Conservation (phyloP, 1,284 basidiomycete genomes). For the Cronartium quercuum region DNA sequence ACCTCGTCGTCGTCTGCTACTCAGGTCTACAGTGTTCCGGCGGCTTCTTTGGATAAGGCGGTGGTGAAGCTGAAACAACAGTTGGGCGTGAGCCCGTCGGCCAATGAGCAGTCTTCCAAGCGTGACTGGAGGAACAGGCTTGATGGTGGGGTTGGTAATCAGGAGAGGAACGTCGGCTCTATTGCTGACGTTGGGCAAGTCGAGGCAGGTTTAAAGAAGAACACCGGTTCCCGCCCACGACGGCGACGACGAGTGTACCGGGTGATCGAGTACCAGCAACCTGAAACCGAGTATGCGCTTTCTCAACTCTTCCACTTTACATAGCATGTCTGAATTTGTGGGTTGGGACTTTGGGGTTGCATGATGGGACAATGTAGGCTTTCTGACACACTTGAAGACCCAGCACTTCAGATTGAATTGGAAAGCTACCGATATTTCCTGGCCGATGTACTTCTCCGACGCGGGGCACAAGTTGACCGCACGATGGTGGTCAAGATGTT, state of each 20-base stretch:
- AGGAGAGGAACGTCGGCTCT: not conserved
- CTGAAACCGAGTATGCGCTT: not conserved
- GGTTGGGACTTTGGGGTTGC: too few relatives aligned
- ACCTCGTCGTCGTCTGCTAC: not conserved
- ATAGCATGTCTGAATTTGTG: not conserved
- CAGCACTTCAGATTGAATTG: slow-evolving; percentile 3
- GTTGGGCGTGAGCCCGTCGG: slow-evolving; percentile 1
- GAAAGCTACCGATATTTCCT: slow-evolving; percentile 29
- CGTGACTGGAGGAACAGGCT: not conserved
- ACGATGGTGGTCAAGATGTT: slow-evolving; percentile 21
- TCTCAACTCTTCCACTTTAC: not conserved
- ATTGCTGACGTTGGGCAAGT: not conserved
- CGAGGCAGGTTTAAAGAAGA: not conserved
- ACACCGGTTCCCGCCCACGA: not conserved
- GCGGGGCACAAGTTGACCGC: slow-evolving; percentile 13
- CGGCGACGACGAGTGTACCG: not conserved
- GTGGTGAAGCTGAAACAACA: slow-evolving; percentile 30
- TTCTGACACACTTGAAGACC: slow-evolving; percentile 10
- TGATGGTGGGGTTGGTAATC: not conserved
- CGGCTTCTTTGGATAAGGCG: slow-evolving; percentile 20
- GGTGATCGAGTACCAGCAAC: not conserved
- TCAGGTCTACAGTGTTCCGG: not conserved
- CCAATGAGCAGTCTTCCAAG: not conserved
- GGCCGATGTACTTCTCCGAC: slow-evolving; percentile 21
- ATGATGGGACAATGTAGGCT: not conserved